A percentile compares a stretch with the other conserved stretches of the same genome.
Evolutionary conservation across 345 rosid species (phyloP).

Genomic region (Syzygium aqueum): DNA sequence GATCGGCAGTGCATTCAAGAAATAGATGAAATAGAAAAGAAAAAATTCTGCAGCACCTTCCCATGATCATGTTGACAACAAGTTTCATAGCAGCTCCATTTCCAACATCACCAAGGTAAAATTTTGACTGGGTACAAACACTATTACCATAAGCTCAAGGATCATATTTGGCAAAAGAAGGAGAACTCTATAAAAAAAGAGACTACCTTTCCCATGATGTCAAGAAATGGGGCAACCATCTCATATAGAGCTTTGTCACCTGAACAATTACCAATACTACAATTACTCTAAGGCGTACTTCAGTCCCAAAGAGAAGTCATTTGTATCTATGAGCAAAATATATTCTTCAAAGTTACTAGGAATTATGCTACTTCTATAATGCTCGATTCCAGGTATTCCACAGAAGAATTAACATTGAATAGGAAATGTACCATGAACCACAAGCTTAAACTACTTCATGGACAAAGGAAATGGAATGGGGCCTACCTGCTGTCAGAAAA

Average conservation of each 20-base stretch:
- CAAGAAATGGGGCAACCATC: conserved; percentile 54
- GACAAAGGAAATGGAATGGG: background rate
- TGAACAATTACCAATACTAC: conserved; percentile 17
- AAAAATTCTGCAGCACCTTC: conserved; percentile 43
- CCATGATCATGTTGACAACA: conserved; percentile 97
- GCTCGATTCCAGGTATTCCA: background rate
- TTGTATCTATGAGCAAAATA: background rate
- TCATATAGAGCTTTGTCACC: conserved; percentile 77
- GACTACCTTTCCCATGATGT: conserved; percentile 86
- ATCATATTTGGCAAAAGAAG: background rate
- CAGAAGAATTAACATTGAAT: background rate
- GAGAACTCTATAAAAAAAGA: background rate
- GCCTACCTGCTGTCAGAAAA: conserved; percentile 57
- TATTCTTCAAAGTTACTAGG: background rate
- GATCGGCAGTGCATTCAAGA: background rate
- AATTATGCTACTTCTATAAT: background rate
- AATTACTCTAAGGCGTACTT: background rate
- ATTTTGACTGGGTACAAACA: conserved; percentile 57
- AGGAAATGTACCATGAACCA: background rate
- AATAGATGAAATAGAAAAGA: background rate
- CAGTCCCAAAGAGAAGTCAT: background rate
- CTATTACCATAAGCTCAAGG: background rate
- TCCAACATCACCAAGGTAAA: conserved; percentile 87
- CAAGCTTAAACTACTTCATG: background rate
- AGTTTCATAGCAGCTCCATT: conserved; percentile 98